These are phyloP conservation scores for Colletotrichum sublineola DNA, from an alignment of 2,329 filamentous ascomycete genomes.

Conservation along the genomic window DNA sequence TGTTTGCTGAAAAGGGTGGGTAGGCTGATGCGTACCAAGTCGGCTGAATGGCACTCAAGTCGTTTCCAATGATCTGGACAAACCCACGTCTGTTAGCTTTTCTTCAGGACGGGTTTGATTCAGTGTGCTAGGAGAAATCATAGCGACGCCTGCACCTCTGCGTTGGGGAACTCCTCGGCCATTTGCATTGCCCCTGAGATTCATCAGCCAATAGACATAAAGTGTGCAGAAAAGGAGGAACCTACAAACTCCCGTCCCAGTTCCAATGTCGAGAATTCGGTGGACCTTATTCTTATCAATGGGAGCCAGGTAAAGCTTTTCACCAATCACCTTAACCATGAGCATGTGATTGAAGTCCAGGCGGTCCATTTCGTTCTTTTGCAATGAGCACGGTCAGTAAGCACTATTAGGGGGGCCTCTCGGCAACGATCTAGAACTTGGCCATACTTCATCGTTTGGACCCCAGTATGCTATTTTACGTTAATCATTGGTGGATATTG, in stretches of 20 bases:
- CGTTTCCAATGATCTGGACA: slow-evolving; percentile 33
- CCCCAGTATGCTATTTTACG: slow-evolving; percentile 46
- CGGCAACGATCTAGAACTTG: not conserved
- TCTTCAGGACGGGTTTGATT: not conserved
- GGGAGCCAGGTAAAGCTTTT: slow-evolving; percentile 31
- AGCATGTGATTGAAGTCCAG: slow-evolving; percentile 29
- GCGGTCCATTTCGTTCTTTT: slow-evolving; percentile 29
- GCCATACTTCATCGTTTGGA: slow-evolving; percentile 53
- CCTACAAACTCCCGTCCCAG: slow-evolving; percentile 71
- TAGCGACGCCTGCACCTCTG: not conserved
- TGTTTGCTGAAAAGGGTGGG: not conserved
- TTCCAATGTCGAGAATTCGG: slow-evolving; percentile 70
- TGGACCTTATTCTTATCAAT: slow-evolving; percentile 20
- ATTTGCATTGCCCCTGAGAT: slow-evolving; percentile 26
- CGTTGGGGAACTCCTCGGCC: slow-evolving; percentile 23
- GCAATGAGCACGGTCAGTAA: not conserved
- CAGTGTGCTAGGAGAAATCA: no score
- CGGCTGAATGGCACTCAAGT: slow-evolving; percentile 36
- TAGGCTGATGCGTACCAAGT: not conserved
- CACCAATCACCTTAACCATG: slow-evolving; percentile 10
- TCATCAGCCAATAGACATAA: not conserved
- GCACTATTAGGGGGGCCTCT: no score
- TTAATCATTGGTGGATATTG: not conserved
- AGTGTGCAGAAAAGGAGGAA: not conserved
- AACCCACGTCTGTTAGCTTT: not conserved